Conservation (phyloP, 805 yeast species). For the Debaryomyces tyrocola region DNA sequence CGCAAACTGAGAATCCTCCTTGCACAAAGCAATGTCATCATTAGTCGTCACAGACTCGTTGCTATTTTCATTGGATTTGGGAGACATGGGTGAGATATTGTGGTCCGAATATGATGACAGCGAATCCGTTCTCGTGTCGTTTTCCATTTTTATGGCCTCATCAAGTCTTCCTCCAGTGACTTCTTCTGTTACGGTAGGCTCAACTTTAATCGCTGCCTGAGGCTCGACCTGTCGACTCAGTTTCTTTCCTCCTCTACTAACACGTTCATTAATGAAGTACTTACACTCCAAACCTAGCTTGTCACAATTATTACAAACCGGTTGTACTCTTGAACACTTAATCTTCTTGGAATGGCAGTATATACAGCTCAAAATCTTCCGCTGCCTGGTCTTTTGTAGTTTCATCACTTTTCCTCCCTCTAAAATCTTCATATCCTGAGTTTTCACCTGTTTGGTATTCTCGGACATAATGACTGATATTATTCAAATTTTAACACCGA, state of each 20-base stretch:
- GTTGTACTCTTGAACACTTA: constrained; percentile 60
- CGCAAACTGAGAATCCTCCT: constrained; percentile 1
- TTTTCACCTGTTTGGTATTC: neutral
- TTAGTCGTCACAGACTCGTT: constrained; percentile 2
- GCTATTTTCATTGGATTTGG: constrained; percentile 1
- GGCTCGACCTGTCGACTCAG: constrained; percentile 4
- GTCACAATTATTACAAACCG: constrained; percentile 55
- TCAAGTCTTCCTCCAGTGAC: neutral
- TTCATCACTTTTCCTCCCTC: constrained; percentile 57
- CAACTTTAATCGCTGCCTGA: neutral
- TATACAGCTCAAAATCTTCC: constrained; percentile 56
- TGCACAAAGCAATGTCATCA: neutral
- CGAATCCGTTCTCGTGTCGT: neutral
- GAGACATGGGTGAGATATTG: constrained; percentile 4
- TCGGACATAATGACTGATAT: neutral
- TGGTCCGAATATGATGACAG: constrained; percentile 1
- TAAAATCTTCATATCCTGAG: constrained; percentile 21
- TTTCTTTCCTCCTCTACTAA: constrained; percentile 44
- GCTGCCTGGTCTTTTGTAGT: constrained; percentile 60
- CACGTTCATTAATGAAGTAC: constrained; percentile 58
- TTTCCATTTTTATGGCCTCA: neutral
- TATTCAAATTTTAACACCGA: neutral
- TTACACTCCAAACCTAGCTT: constrained; percentile 49
- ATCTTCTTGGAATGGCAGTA: constrained; percentile 63
- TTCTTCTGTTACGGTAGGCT: neutral